Base-by-base conservation (phyloP, 2,329 filamentous ascomycete genomes). In the Penicillium sp. region DNA sequence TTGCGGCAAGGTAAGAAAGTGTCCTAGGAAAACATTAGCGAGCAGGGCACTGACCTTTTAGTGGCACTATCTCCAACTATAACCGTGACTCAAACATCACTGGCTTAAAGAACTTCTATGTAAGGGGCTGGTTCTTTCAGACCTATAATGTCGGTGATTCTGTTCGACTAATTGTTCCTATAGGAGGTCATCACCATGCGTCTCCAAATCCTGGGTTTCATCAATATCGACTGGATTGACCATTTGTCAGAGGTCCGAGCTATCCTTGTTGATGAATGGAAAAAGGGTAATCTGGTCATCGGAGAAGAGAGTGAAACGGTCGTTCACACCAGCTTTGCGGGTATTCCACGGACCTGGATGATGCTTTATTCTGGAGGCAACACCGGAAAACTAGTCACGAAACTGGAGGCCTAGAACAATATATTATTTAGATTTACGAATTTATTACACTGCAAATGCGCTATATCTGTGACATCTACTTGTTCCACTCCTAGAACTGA, bases 201-300 rank as follows among this genome's bases (percentile, higher is more conserved):
- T 9, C 46, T 62, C 4, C 45, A 51, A 15, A 59, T 61, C 24
- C 55, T 52, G 13, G 61, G 61, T 4, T 61, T 63, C 37, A 56
- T 61, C 24, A 52, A 56, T 5, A 37, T 58, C 12, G 62, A 64
- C 33, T 61, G 61, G 48, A 42, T 54, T 9, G 42, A 56, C 20
- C 60, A 68, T 27, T 55, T 59, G 12, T 20, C 47, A 1, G 61
- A 67, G 30, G 64, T 61, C 1, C 33, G 52, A 4, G 61, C 58
- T 10, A 27, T 56, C 12, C 58, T 72, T n/a, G 51, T 63, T 20
- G 56, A 69, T 37, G 68, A 64, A 4, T 60, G 67, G 40, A 61
- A 74, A 57, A 75, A 77, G n/a, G 77, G 77, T 12, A 80, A 78
- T 70, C 69, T 81, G 46, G 63, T 71, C 46, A 63, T 78, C 26